Conservation (phyloP, 331 rosid genomes). For the Pyrus hybrid region DNA sequence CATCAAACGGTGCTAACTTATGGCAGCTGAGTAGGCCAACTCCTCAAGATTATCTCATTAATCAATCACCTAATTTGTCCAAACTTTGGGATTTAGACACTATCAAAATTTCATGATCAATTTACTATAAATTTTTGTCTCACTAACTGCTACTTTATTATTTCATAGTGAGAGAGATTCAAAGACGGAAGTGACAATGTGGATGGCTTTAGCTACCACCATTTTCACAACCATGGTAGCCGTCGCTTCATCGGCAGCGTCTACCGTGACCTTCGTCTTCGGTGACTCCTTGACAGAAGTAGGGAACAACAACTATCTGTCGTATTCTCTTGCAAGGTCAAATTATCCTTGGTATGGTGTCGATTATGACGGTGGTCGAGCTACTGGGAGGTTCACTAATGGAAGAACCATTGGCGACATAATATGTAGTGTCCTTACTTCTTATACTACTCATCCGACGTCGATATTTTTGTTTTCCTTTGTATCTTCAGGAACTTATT, state of each 20-base stretch:
- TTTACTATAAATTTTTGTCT: not conserved
- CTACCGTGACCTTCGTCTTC: conserved; percentile 42
- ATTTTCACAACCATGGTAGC: conserved; percentile 11
- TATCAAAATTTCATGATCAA: not conserved
- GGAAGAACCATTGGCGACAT: conserved; percentile 90
- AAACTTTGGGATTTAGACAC: conserved; percentile 32
- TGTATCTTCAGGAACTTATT: not conserved
- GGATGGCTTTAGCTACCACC: conserved; percentile 7
- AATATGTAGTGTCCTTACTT: conserved; percentile 30
- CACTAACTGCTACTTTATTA: not conserved
- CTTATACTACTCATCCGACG: not conserved
- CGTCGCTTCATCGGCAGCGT: conserved; percentile 16
- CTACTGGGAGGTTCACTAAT: conserved; percentile 84
- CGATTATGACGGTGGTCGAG: conserved; percentile 58
- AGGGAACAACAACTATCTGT: conserved; percentile 73
- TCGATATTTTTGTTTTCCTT: not conserved
- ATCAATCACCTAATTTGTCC: conserved; percentile 42
- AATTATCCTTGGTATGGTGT: conserved; percentile 85
- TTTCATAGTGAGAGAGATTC: not conserved
- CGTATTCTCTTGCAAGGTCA: conserved; percentile 66
- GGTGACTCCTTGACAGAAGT: conserved; percentile 86
- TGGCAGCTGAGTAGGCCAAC: conserved; percentile 50
- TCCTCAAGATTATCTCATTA: conserved; percentile 11
- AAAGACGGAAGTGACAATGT: not conserved
- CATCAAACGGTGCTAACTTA: conserved; percentile 18